Conservation (phyloP, 2,329 filamentous ascomycete genomes). For the Neobulgaria alba region DNA sequence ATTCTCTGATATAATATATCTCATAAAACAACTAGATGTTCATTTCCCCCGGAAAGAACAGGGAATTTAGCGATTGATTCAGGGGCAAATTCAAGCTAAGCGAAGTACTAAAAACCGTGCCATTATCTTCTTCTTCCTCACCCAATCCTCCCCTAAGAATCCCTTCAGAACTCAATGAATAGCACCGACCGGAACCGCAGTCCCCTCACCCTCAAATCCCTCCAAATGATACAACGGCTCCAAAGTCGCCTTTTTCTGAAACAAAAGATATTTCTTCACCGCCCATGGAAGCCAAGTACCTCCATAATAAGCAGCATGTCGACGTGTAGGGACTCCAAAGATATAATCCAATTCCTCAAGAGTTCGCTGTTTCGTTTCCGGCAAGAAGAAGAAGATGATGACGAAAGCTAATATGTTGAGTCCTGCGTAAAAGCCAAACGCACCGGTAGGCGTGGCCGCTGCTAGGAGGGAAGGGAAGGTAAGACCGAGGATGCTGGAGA, state of each 20-base stretch:
- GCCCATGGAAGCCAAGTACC: conserved; percentile 54
- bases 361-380: conserved; percentile 45
- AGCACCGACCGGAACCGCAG: neutral
- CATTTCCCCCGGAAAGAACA: too few relatives aligned
- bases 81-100: too few relatives aligned
- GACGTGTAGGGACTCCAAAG: conserved; percentile 31
- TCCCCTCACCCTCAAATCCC: neutral
- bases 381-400: conserved; percentile 47
- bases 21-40: too few relatives aligned
- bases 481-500: conserved; percentile 54
- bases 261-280: conserved; percentile 47
- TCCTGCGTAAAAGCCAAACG: conserved; percentile 45
- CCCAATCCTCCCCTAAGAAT: too few relatives aligned
- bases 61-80: too few relatives aligned
- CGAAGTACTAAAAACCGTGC: too few relatives aligned
- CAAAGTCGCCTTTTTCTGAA: too few relatives aligned
- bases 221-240: too few relatives aligned
- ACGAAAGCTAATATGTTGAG: conserved; percentile 46
- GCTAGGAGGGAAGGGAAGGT: conserved; percentile 29
- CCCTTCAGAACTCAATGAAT: too few relatives aligned
- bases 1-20: too few relatives aligned
- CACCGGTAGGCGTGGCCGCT: conserved; percentile 29
- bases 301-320: conserved; percentile 38
- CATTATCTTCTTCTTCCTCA: too few relatives aligned
- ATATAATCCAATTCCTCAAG: conserved; percentile 37